Base-by-base conservation (phyloP, 2,329 filamentous ascomycete genomes). In the Ascochyta fabae region DNA sequence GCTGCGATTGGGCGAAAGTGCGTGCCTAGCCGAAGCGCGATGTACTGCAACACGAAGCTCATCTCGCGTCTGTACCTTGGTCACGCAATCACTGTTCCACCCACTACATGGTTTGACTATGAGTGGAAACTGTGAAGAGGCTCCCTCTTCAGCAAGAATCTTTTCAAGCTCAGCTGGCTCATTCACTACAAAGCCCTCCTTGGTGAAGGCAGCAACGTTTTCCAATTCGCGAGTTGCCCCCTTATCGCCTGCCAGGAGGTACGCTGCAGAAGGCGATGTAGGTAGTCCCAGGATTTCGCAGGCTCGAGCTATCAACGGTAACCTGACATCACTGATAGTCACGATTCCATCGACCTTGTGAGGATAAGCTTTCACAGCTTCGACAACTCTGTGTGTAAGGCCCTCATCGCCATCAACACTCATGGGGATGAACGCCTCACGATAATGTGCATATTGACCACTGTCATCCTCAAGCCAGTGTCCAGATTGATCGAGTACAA, bases 391-490 rank as follows among this genome's bases (percentile, higher is more conserved):
- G 1, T 27, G 24, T 2, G 36, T 23, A 13, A 61, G 39, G 13
- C 42, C 45, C 6, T 53, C 76, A 19, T 77, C 39, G 4, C 77
- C 62, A 22, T 76, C 65, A 0, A 78, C 51, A 0, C 64, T 59
- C 24, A 79, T 69, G 23, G 47, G 31, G 16, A 62, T 34, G 34
- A 60, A 61, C 22, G 45, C 56, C 33, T 61, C 53, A 3, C 58
- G 58, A 5, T 48, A 42, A 24, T 58, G 31, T 13, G 53, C 54
- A 34, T 75, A 71, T 65, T 40, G 3, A 62, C 55, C 19, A 4
- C 71, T 71, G 5, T 77, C 60, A 77, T 62, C 60, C 54, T 77
- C 58, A n/a, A 79, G 60, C 76, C 76, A 79, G 60, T 79, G 75
- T 5, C 72, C 75, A 0, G 69, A 59, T 13, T 67, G 52, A 50